Evolutionary conservation across 257 asterid species (phyloP), one percentile per base, ranked within the genome.

Genomic region (Plantago elongata): DNA sequence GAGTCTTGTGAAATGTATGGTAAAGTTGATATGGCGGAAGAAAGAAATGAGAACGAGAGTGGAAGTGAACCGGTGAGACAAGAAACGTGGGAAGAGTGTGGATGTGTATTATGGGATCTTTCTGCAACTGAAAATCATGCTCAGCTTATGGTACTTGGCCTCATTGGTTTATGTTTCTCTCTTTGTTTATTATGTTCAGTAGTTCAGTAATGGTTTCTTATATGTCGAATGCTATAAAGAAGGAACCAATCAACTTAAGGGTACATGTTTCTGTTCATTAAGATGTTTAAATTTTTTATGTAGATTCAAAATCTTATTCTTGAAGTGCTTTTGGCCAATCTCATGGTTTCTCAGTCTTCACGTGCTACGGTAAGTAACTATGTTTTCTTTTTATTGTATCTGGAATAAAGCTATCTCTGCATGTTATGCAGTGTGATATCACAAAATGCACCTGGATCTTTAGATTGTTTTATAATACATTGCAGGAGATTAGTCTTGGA

Each of bases 41-140:
- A 57, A 13, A 40, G 61, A 49, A 72, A 75, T 74, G 80, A 62
- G 17, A 62, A 40, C 54, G 66, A 69, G 61, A 45, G 48, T 67
- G 71, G 54, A 34, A 76, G 75, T 52, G 69, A 30, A 54, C 63
- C 79, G 14, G 74, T 55, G 15, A 69, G 67, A 38, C 89, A 83
- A 66, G 78, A 79, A 54, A 68, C 76, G 51, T 93, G 97, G 99
- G 96, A 89, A 73, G 97, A 89, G 72, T 77, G 77, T 70, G 99
- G 97, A 59, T 93, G 99, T 73, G 73, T 92, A 63, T 79, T 93
- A 58, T 89, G 99, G 99, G 99, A 93, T 81, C 95, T 93, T 72
- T 91, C 97, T 0, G 94, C 94, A 55, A 85, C 77, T 78, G 88
- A 80, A 81, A 85, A 82, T 67, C 95, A 89, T 62, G 97, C 97